These are phyloP conservation scores for Curvularia lunata DNA, from an alignment of 2,329 filamentous ascomycete species.

Conservation along the genomic window DNA sequence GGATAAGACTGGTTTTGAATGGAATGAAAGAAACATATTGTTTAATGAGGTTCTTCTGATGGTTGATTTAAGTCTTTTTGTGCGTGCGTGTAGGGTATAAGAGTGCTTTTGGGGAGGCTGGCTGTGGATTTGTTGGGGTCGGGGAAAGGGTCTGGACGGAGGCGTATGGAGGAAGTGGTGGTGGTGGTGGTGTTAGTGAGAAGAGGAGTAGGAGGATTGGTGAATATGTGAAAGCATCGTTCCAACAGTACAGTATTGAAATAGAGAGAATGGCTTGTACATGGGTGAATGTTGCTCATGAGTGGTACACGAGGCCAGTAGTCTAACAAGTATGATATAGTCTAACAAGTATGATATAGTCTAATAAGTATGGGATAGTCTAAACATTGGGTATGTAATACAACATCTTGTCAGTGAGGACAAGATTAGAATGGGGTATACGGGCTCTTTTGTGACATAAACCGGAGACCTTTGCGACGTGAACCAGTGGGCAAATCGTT, in stretches of 20 bases:
- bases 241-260: background rate
- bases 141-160: too few species aligned
- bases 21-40: too few species aligned
- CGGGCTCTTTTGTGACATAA: background rate
- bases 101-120: too few species aligned
- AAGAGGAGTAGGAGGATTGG: too few species aligned
- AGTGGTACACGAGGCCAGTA: background rate
- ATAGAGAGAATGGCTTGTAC: background rate
- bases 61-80: background rate
- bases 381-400: background rate
- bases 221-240: background rate
- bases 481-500: background rate
- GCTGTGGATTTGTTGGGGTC: too few species aligned
- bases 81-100: background rate
- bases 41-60: background rate
- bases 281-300: background rate
- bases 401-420: background rate
- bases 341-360: too few species aligned
- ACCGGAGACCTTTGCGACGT: background rate
- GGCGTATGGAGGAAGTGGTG: too few species aligned
- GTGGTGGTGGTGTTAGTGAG: too few species aligned
- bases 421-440: background rate
- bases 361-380: background rate
- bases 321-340: too few species aligned
- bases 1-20: too few species aligned